Evolutionary conservation across 257 asterid genomes (phyloP).

Genomic region (Nicotiana otophora): DNA sequence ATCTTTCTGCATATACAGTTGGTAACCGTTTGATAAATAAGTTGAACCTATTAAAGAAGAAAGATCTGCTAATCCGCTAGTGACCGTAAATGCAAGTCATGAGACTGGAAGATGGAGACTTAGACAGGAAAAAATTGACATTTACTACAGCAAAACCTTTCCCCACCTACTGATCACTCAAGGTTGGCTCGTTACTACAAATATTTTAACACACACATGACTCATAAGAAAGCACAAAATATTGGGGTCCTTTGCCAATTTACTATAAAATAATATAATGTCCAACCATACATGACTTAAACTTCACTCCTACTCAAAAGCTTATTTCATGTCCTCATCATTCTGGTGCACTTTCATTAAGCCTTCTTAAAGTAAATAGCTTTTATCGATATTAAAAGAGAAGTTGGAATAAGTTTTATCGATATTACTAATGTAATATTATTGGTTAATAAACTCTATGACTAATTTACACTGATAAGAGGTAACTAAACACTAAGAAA

Average conservation of each 20-base stretch:
- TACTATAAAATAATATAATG: background rate
- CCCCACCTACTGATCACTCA: slow-evolving; percentile 25
- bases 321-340: slow-evolving; percentile 23
- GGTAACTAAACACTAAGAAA: too few species aligned
- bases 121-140: background rate
- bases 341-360: slow-evolving; percentile 22
- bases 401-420: too few species aligned
- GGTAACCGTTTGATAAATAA: slow-evolving; percentile 19
- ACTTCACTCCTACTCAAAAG: slow-evolving; percentile 71
- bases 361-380: background rate
- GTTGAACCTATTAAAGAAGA: slow-evolving; percentile 11
- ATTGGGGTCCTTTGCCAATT: background rate
- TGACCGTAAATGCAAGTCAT: slow-evolving; percentile 11
- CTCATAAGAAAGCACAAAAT: background rate
- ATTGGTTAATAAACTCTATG: too few species aligned
- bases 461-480: too few species aligned
- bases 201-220: background rate
- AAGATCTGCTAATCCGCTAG: background rate
- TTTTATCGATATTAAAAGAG: too few species aligned
- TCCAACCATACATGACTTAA: slow-evolving; percentile 32
- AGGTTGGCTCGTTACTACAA: background rate
- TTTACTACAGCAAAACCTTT: slow-evolving; percentile 9
- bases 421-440: too few species aligned
- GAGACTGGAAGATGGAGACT: background rate
- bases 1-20: too few species aligned